Conservation (phyloP, 2,329 filamentous ascomycete genomes). For the Aspergillus pseudoglaucus region DNA sequence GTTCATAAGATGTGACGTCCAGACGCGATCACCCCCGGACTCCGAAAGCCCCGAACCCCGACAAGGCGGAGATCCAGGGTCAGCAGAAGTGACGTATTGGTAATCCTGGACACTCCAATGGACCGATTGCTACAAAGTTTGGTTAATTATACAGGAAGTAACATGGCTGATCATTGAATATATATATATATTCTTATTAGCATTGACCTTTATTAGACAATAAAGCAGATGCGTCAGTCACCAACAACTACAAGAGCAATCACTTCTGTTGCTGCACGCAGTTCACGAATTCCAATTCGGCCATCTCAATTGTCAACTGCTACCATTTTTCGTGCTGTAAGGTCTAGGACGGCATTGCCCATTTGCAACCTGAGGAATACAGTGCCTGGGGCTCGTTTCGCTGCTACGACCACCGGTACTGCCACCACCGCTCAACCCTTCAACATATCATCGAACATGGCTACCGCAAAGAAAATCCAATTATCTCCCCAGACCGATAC, state of each 20-base stretch:
- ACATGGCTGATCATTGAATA: background rate
- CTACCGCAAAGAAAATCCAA: constrained; percentile 42
- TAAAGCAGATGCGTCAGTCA: background rate
- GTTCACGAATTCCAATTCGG: background rate
- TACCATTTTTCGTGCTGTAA: background rate
- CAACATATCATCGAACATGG: constrained; percentile 33
- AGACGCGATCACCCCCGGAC: background rate
- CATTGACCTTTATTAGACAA: background rate
- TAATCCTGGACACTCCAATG: background rate
- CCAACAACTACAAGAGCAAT: background rate
- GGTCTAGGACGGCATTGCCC: background rate
- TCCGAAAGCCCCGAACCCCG: background rate
- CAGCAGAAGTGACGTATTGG: background rate
- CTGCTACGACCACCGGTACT: background rate
- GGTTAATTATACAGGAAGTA: no score
- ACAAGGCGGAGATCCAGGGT: no score
- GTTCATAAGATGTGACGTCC: no score
- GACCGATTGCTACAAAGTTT: no score
- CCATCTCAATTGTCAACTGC: background rate
- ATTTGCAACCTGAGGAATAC: background rate
- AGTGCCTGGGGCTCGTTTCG: background rate
- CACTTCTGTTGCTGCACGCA: background rate
- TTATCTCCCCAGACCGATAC: constrained; percentile 35
- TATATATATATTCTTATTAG: background rate
- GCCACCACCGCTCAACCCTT: background rate